phyloP scores from a whole-genome alignment of 257 asterid species.

The Ilex asprella region DNA sequence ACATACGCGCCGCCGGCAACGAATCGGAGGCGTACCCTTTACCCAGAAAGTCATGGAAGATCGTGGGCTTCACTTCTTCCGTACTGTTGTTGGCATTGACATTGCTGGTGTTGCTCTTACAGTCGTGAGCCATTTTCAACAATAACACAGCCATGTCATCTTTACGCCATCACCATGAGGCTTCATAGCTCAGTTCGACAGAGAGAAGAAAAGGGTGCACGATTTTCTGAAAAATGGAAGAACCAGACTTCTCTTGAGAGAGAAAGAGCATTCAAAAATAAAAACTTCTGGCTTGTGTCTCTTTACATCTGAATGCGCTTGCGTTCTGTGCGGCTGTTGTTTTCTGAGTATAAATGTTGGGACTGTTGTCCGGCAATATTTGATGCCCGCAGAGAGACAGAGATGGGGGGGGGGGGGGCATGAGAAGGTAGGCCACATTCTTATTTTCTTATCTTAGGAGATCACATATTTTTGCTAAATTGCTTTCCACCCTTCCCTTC shows the following conservation, averaged over 20 bases:
- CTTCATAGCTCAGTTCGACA: background rate
- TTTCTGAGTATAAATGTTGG: too few relatives aligned
- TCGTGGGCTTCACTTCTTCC: conserved; percentile 43
- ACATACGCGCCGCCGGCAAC: conserved; percentile 18
- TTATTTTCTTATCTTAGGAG: too few relatives aligned
- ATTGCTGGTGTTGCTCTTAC: conserved; percentile 2
- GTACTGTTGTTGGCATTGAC: conserved; percentile 14
- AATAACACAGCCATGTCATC: conserved; percentile 25
- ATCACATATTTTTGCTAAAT: too few relatives aligned
- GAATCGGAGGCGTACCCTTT: conserved; percentile 42
- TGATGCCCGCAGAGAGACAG: too few relatives aligned
- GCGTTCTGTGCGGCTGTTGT: too few relatives aligned
- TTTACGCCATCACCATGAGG: conserved; percentile 7
- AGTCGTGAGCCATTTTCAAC: conserved; percentile 20
- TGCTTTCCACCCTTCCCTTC: too few relatives aligned
- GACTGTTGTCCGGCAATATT: too few relatives aligned
- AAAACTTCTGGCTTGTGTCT: conserved; percentile 40
- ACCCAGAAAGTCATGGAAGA: conserved; percentile 87
- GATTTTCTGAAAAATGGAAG: conserved; percentile 40
- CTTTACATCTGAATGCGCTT: conserved; percentile 11
- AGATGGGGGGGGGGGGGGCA: too few relatives aligned
- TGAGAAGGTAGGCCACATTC: too few relatives aligned
- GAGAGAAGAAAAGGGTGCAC: conserved; percentile 19
- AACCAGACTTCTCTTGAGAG: conserved; percentile 13
- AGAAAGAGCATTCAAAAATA: conserved; percentile 38